Percentiles rank a stretch among this genome's conserved stretches.
Evolutionary conservation across 2,329 filamentous ascomycete species (phyloP).

Genomic region (Ophiostoma triangulosporum): DNA sequence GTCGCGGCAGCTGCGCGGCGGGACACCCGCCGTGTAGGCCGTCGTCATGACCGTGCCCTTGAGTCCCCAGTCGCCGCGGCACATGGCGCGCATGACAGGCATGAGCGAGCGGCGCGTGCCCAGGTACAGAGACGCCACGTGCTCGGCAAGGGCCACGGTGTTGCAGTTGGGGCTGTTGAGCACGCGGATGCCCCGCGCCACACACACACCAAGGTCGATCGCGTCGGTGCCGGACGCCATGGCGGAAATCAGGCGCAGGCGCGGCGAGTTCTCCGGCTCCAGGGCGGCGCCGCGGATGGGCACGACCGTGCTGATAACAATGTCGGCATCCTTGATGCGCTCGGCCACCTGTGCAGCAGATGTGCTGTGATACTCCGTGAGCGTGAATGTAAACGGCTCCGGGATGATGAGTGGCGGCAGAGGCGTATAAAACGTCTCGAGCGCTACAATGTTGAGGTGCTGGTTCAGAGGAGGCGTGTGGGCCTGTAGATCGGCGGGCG

Average conservation of each 20-base stretch:
- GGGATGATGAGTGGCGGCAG: slow-evolving; percentile 18
- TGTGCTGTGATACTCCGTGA: slow-evolving; percentile 19
- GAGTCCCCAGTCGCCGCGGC: slow-evolving; percentile 15
- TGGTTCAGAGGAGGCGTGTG: slow-evolving; percentile 8
- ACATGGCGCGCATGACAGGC: slow-evolving; percentile 18
- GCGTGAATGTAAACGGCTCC: slow-evolving; percentile 18
- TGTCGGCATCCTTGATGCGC: slow-evolving; percentile 23
- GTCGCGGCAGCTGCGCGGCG: slow-evolving; percentile 13
- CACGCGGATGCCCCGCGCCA: slow-evolving; percentile 18
- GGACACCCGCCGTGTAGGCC: slow-evolving; percentile 10
- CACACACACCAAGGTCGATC: slow-evolving; percentile 16
- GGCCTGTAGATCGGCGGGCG: not conserved
- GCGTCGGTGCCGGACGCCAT: slow-evolving; percentile 20
- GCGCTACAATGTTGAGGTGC: slow-evolving; percentile 22
- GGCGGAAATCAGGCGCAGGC: slow-evolving; percentile 18
- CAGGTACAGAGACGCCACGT: slow-evolving; percentile 18
- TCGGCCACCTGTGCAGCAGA: slow-evolving; percentile 16
- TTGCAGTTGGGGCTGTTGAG: slow-evolving; percentile 21
- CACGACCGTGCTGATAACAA: slow-evolving; percentile 23
- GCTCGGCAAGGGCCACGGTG: slow-evolving; percentile 19
- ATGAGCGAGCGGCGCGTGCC: slow-evolving; percentile 23
- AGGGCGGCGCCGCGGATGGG: slow-evolving; percentile 18
- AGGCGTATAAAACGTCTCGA: slow-evolving; percentile 22
- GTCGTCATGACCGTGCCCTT: slow-evolving; percentile 14
- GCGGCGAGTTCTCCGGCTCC: slow-evolving; percentile 16